These are phyloP conservation scores for Wickerhamiella spandovensis DNA, from an alignment of 805 yeast species.

Conservation along the genomic window DNA sequence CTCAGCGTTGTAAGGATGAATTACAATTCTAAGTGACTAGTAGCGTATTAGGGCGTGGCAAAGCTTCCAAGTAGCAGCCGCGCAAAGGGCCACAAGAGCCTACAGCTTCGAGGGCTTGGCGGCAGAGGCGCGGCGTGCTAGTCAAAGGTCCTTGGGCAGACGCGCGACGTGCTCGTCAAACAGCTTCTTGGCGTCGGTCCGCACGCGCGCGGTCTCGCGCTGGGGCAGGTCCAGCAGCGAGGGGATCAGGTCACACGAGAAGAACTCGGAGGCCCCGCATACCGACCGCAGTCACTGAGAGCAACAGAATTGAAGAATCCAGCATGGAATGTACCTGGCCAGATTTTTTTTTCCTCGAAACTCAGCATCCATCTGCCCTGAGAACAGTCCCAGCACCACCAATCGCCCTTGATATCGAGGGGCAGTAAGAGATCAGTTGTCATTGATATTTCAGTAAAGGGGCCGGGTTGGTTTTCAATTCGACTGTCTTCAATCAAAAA, in stretches of 20 bases:
- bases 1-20: too few species aligned
- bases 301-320: not conserved
- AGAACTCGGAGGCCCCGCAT: conserved; percentile 80
- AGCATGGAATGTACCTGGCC: not conserved
- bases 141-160: conserved; percentile 29
- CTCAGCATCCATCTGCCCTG: not conserved
- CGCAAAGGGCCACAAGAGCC: too few species aligned
- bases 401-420: too few species aligned
- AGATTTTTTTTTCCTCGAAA: not conserved
- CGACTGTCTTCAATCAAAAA: too few species aligned
- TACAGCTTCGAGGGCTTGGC: too few species aligned
- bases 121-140: too few species aligned
- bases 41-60: not conserved
- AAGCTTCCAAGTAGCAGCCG: too few species aligned
- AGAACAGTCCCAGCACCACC: not conserved
- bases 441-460: too few species aligned
- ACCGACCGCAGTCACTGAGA: not conserved
- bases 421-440: too few species aligned
- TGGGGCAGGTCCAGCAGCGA: conserved; percentile 73
- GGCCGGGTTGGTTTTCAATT: too few species aligned
- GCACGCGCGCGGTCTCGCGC: conserved; percentile 72
- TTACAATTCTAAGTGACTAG: not conserved
- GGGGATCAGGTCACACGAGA: conserved; percentile 78
- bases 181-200: conserved; percentile 78
- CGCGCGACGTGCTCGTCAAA: conserved; percentile 77